These are phyloP conservation scores for Trichoderma asperelloides DNA, from an alignment of 495 filamentous ascomycete genomes.

Conservation along the genomic window DNA sequence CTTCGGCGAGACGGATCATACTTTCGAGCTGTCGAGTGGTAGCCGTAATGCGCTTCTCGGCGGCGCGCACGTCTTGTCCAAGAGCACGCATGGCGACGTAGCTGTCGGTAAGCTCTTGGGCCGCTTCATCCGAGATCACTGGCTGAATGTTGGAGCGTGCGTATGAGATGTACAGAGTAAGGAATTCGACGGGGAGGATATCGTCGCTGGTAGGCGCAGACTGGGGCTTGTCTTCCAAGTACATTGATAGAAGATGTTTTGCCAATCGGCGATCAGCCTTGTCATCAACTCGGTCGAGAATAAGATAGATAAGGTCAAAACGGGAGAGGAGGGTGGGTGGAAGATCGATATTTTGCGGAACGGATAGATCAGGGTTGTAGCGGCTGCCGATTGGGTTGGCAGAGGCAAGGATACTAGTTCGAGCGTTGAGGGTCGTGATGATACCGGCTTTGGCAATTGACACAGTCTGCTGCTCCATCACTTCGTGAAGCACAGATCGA, in stretches of 20 bases:
- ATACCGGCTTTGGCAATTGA: constrained; percentile 98
- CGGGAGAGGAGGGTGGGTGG: constrained; percentile 89
- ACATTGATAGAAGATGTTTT: constrained; percentile 92
- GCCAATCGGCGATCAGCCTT: constrained; percentile 78
- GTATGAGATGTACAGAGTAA: constrained; percentile 96
- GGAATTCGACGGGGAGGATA: constrained; percentile 83
- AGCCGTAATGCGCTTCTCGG: constrained; percentile 93
- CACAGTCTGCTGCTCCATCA: constrained; percentile 99
- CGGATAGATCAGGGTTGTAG: constrained; percentile 91
- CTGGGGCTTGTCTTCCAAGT: constrained; percentile 85
- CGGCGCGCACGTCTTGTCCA: constrained; percentile 85
- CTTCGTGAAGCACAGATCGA: constrained; percentile 93
- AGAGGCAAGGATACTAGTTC: constrained; percentile 88
- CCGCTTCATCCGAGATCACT: constrained; percentile 64
- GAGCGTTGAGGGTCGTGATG: constrained; percentile 94
- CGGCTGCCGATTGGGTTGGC: constrained; percentile 97
- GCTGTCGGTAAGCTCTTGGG: constrained; percentile 66
- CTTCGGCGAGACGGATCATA: constrained; percentile 94
- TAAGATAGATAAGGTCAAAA: constrained; percentile 94
- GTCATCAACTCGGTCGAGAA: constrained; percentile 89
- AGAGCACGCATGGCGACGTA: constrained; percentile 97
- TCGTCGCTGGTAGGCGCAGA: constrained; percentile 62
- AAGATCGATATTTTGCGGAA: constrained; percentile 96
- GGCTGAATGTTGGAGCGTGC: constrained; percentile 83
- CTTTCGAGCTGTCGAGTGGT: constrained; percentile 93